Base-by-base conservation (phyloP, 208 protist genomes). In the Acanthamoeba castellanii region DNA sequence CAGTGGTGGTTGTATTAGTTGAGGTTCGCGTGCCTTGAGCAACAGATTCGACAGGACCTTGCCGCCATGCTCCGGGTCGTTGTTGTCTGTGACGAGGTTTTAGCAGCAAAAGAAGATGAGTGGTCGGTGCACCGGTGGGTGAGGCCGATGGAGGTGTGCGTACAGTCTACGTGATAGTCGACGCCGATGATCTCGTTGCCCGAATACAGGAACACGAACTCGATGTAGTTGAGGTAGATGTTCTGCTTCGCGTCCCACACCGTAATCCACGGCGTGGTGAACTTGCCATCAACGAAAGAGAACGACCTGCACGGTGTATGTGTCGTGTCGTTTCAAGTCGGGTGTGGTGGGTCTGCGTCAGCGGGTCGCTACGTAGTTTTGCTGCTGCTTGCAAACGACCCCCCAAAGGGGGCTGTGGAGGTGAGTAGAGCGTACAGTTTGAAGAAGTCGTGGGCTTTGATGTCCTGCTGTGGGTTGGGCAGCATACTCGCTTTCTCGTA, bases 241-340 rank as follows among this genome's bases (percentile, higher is more conserved):
- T 88, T 64, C 20, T 88, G 30, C 45, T 88, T 66, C 47, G 45
- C 52, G 30, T 88, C 81, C 81, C 81, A 88, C 81, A 88, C 81
- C 81, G 81, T 88, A 42, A 88, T 88, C 81, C 81, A 88, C n/a
- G 81, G 81, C 50, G 81, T 88, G 81, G 30, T 64, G 81, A 88
- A 88, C 81, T 88, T 88, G 50, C 34, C 81, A 27, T 88, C 81
- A 7, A 88, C 25, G 30, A 88, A 88, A 27, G 81, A 88, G 34
- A 88, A 88, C n/a, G 81, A 88, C 81, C 81, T 88, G 74, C 7
- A 16, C 2, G 18, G 25, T 66, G 22, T 9, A 16, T 9, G 22
- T 9, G 16, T 3, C 16, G 20, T 22, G 55, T 2, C 1, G 18
- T 14, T 22, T 22, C 55, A 59, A 0, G 55, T 22, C 20, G n/a